Conservation (phyloP, 2,329 filamentous ascomycete species). For the Fusarium vanettenii region DNA sequence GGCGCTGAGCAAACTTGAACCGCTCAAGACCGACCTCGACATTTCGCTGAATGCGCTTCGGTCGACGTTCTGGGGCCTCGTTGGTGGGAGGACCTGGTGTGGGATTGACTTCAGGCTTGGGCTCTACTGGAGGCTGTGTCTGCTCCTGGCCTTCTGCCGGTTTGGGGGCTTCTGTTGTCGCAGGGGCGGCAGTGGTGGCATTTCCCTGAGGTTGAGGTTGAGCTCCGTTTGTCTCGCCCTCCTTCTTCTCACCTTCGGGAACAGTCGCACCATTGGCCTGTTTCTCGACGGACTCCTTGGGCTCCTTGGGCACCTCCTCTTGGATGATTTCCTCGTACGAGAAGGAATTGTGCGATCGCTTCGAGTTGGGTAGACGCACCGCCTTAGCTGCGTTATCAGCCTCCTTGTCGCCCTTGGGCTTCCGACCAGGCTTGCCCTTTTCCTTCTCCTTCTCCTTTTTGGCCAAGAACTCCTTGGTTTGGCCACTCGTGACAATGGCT, state of each 20-base stretch:
- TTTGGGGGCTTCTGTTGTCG: conserved; percentile 41
- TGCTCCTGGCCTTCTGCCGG: conserved; percentile 37
- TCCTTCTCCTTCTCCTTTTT: conserved; percentile 84
- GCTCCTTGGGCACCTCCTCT: conserved; percentile 59
- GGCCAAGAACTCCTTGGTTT: conserved; percentile 84
- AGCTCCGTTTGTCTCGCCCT: conserved; percentile 25
- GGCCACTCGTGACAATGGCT: conserved; percentile 84
- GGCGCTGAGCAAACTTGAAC: conserved; percentile 75
- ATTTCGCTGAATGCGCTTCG: conserved; percentile 71
- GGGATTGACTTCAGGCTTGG: conserved; percentile 34
- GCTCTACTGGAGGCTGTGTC: conserved; percentile 36
- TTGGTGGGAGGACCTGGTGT: conserved; percentile 27
- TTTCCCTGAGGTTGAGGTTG: conserved; percentile 23
- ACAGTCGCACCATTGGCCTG: conserved; percentile 31
- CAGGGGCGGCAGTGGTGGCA: not conserved
- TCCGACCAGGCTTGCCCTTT: conserved; percentile 66
- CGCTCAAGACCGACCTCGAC: conserved; percentile 83
- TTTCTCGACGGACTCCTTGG: conserved; percentile 1
- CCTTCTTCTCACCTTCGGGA: conserved; percentile 25
- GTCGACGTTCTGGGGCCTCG: conserved; percentile 56
- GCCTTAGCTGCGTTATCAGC: conserved; percentile 66
- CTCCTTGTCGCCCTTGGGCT: conserved; percentile 65
- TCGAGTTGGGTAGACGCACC: conserved; percentile 76
- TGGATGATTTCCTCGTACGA: conserved; percentile 76
- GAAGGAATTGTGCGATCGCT: conserved; percentile 76